Evolutionary conservation across 2,329 filamentous ascomycete genomes (phyloP), one percentile per base, ranked within the genome.

Genomic region (Phaeosphaeriaceae sp.): DNA sequence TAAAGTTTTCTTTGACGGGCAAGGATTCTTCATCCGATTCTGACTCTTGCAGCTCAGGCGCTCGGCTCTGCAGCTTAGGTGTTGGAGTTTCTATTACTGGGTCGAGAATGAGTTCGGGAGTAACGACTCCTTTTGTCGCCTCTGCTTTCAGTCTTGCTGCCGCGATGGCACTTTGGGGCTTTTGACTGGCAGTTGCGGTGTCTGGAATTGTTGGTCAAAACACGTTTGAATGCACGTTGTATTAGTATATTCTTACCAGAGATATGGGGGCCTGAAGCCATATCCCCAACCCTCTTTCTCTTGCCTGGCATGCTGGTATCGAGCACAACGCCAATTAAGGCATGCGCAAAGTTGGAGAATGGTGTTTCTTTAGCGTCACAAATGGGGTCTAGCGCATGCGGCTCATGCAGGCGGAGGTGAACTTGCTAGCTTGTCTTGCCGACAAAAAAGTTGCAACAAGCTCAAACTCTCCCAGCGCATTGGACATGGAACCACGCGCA

Each of bases 101-200:
- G 18, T 57, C 52, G n/a, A 54, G 42, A 2, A 46, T 52, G 26
- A 43, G 41, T 20, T 63, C 49, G 30, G 55, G 43, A 18, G 58
- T 42, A 2, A 41, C 28, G 15, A 43, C 34, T n/a, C 23, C 36
- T 32, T 60, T 54, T 16, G 54, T 41, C n/a, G 58, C 54, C 49
- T 63, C 58, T 37, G 59, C 60, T 50, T 48, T 66, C 32, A 69
- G 42, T 48, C 64, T 66, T 54, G 69, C 66, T 45, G 69, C 68
- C 21, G 69, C 67, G 35, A 71, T 66, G 18, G 69, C 69, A 48
- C 67, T 72, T 17, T 70, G 53, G 28, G 65, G 66, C 42, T 60
- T 67, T 20, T 15, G 50, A 32, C 49, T 44, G 21, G 40, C 29
- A n/a, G 48, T 29, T 37, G 37, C 15, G 32, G 41, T 21, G 26